Evolutionary conservation across 257 asterid genomes (phyloP).

Genomic region (Lycium ferocissimum): DNA sequence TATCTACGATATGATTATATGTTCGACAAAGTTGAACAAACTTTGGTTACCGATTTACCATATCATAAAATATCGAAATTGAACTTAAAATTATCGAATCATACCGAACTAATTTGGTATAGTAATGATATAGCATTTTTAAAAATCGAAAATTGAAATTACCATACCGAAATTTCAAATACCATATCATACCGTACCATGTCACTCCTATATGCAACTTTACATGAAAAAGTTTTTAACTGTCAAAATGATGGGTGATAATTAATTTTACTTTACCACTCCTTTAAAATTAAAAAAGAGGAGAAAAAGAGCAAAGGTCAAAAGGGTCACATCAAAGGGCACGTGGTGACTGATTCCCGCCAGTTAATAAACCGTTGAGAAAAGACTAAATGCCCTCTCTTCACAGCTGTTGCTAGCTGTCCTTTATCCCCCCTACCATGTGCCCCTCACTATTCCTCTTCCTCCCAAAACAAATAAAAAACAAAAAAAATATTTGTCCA

Average conservation of each 20-base stretch:
- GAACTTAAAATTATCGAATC: too few species aligned
- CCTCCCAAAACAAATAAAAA: slow-evolving; percentile 41
- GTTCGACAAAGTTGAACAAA: too few species aligned
- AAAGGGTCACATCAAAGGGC: slow-evolving; percentile 59
- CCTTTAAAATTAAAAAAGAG: not conserved
- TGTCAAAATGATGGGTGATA: not conserved
- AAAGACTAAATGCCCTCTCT: slow-evolving; percentile 31
- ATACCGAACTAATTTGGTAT: too few species aligned
- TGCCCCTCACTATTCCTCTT: slow-evolving; percentile 39
- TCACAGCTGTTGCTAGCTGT: slow-evolving; percentile 92
- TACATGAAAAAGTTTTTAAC: too few species aligned
- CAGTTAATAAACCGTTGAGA: slow-evolving; percentile 45
- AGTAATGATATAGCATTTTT: too few species aligned
- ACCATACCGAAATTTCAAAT: too few species aligned
- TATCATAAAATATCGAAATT: too few species aligned
- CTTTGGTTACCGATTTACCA: too few species aligned
- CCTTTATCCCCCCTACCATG: slow-evolving; percentile 55
- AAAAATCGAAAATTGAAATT: too few species aligned
- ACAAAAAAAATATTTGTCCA: slow-evolving; percentile 21
- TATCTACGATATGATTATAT: too few species aligned
- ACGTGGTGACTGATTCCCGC: slow-evolving; percentile 78
- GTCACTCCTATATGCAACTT: too few species aligned
- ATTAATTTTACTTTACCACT: not conserved
- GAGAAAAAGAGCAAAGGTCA: not conserved
- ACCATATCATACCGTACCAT: too few species aligned